These are phyloP conservation scores for Fusarium brachygibbosum DNA, from an alignment of 2,329 filamentous ascomycete genomes.

Conservation along the genomic window DNA sequence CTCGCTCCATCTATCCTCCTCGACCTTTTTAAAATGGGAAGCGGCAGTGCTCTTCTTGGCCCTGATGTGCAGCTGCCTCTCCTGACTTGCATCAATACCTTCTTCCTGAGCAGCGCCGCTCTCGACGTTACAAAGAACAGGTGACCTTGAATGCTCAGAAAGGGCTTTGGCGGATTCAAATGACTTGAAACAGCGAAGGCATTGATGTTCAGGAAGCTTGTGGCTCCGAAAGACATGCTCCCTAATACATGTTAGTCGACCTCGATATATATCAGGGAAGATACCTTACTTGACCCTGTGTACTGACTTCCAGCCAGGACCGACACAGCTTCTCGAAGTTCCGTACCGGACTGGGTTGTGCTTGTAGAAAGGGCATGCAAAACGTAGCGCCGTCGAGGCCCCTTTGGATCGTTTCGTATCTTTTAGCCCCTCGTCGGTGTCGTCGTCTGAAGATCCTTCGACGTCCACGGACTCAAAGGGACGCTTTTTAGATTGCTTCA, in stretches of 20 bases:
- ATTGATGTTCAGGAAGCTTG: conserved; percentile 23
- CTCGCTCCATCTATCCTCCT: conserved; percentile 35
- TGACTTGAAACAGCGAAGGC: conserved; percentile 24
- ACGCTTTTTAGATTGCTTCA: conserved; percentile 8
- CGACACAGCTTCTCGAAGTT: conserved; percentile 30
- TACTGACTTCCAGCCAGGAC: conserved; percentile 28
- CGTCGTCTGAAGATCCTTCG: conserved; percentile 16
- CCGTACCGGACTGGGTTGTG: conserved; percentile 22
- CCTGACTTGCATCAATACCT: conserved; percentile 23
- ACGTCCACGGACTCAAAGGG: background rate
- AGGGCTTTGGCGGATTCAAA: conserved; percentile 12
- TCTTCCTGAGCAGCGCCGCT: conserved; percentile 8
- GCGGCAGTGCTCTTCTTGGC: background rate
- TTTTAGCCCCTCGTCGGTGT: background rate
- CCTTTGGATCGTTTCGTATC: conserved; percentile 10
- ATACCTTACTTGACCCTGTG: conserved; percentile 36
- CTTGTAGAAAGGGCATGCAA: conserved; percentile 42
- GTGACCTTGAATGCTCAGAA: conserved; percentile 13
- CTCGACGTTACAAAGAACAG: conserved; percentile 15
- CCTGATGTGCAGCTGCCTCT: conserved; percentile 13
- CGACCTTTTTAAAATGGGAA: background rate
- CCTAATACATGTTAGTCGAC: conserved; percentile 4
- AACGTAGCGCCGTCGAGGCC: background rate
- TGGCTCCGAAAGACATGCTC: conserved; percentile 38
- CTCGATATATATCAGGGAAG: background rate